These are phyloP conservation scores for Boletus rubropictus DNA, from an alignment of 768 basidiomycete species.

Conservation along the genomic window DNA sequence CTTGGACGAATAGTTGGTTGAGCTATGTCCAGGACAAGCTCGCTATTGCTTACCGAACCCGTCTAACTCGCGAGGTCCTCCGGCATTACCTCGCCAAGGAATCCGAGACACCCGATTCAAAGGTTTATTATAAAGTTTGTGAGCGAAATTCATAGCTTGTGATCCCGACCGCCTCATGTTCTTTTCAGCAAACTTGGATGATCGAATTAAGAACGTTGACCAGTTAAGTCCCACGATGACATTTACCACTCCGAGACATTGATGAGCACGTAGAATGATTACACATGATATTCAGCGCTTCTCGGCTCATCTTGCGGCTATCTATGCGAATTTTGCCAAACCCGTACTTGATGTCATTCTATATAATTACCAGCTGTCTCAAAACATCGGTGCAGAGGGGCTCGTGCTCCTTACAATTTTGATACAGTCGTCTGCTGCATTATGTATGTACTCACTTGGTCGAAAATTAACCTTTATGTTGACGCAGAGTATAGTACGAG, in stretches of 20 bases:
- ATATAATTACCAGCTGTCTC: conserved; percentile 92
- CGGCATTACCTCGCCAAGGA: conserved; percentile 77
- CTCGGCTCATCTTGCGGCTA: conserved; percentile 83
- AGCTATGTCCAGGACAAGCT: conserved; percentile 93
- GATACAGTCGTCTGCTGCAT: conserved; percentile 76
- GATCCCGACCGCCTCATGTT: conserved; percentile 4
- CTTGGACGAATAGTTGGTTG: conserved; percentile 90
- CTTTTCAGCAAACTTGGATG: conserved; percentile 81
- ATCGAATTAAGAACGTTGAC: conserved; percentile 93
- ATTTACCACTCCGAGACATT: conserved; percentile 2
- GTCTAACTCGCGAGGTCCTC: conserved; percentile 80
- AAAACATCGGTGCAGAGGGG: conserved; percentile 92
- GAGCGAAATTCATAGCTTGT: conserved; percentile 21
- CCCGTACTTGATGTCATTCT: conserved; percentile 88
- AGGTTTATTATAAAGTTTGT: conserved; percentile 93
- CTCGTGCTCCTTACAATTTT: conserved; percentile 75
- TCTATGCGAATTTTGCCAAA: conserved; percentile 92
- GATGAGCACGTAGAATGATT: conserved; percentile 61
- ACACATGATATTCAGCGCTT: conserved; percentile 95
- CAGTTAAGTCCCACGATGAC: conserved; percentile 47
- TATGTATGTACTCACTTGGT: conserved; percentile 51
- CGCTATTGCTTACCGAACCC: conserved; percentile 79
- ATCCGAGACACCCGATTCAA: conserved; percentile 58
- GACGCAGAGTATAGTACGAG: conserved; percentile 55
- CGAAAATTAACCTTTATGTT: not conserved